Evolutionary conservation across 495 filamentous ascomycete species (phyloP), one percentile per base, ranked within the genome.

Genomic region (Coniosporium apollinis): DNA sequence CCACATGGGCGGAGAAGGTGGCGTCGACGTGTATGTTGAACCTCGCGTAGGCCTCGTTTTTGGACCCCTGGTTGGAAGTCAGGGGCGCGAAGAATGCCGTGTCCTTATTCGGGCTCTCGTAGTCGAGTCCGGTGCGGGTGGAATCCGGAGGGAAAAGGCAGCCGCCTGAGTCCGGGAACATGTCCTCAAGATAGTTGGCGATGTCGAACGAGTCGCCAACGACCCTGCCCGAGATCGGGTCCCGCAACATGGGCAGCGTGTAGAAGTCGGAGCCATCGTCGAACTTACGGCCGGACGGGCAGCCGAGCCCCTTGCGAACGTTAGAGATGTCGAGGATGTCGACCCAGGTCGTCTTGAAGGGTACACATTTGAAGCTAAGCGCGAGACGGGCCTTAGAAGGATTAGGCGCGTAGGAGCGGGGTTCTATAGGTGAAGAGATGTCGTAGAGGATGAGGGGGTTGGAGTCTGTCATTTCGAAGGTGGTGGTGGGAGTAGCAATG

Each of bases 161-260:
- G 28, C 40, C 41, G 10, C 50, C 47, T 7, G 57, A 47, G 14
- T 61, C 41, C 17, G 62, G 51, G 42, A 66, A 70, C 10, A 41
- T 62, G 18, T 57, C 45, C 19, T 78, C 53, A 7, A 78, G 50
- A 52, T 78, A 61, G 25, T 61, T 41, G 22, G 73, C 67, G 42
- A 76, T 74, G 29, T 75, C 67, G 53, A 76, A 70, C 4, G 72
- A 69, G 57, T 77, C 69, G 33, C 74, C 69, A n/a, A 76, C 20
- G 1, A 47, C 15, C 0, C 43, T 34, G 30, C 39, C 38, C 1
- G 65, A 67, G n/a, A 36, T 9, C 3, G 56, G 41, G 46, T 77
- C 69, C 0, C 49, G 38, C n/a, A 78, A 30, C 29, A 74, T 51
- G 15, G 74, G 74, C 0, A 79, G 64, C 1, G 74, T 79, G 48